These are phyloP conservation scores for Benincasa hispida DNA, from an alignment of 306 rosid species.

Conservation along the genomic window DNA sequence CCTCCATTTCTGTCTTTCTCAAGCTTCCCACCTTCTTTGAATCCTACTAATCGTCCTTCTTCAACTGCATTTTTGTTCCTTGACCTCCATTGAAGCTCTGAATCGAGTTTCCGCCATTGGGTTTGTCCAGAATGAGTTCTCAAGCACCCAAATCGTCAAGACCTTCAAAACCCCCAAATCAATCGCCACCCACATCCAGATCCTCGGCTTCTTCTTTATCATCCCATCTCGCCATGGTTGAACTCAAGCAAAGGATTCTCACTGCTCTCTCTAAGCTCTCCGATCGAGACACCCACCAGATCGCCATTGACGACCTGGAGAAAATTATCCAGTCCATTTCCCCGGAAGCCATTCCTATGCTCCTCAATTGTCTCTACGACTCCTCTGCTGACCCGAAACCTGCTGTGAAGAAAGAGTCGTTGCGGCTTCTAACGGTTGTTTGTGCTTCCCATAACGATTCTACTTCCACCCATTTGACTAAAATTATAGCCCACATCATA, in stretches of 20 bases:
- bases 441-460: conserved; percentile 52
- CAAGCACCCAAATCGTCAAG: conserved; percentile 35
- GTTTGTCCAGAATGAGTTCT: conserved; percentile 26
- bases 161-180: conserved; percentile 42
- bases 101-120: neutral
- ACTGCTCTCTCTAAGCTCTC: conserved; percentile 83
- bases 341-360: conserved; percentile 65
- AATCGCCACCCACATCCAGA: conserved; percentile 28
- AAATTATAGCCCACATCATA: conserved; percentile 47
- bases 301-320: conserved; percentile 82
- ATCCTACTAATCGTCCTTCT: neutral
- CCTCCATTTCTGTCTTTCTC: neutral
- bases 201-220: conserved; percentile 46
- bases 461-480: conserved; percentile 57
- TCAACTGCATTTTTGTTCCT: neutral
- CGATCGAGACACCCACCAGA: conserved; percentile 88
- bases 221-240: conserved; percentile 84
- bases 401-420: conserved; percentile 59
- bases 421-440: conserved; percentile 50
- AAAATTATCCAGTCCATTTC: conserved; percentile 50
- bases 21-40: neutral
- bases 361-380: conserved; percentile 76
- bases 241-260: conserved; percentile 72
- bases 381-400: conserved; percentile 79
- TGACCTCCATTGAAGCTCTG: neutral